Evolutionary conservation across 163 green algal species (phyloP).

Genomic region (Scenedesmus sp.): DNA sequence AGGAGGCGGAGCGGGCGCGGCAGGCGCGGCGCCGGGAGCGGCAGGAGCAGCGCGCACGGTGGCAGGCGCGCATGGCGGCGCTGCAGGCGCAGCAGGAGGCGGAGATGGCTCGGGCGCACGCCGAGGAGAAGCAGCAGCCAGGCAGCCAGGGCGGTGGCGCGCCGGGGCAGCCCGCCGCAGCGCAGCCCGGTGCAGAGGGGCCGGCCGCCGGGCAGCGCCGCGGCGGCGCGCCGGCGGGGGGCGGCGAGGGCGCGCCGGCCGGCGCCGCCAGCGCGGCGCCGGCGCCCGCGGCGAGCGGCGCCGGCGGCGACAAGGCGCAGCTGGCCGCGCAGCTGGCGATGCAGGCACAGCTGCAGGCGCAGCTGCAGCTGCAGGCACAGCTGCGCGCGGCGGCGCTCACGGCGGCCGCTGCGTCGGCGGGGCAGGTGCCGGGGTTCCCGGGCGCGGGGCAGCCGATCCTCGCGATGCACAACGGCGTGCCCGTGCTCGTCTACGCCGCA

Average conservation of each 20-base stretch:
- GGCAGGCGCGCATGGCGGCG: not conserved
- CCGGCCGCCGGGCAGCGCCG: no score
- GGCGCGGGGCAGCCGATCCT: slow-evolving; percentile 14
- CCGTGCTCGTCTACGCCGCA: slow-evolving; percentile 32
- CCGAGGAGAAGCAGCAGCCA: not conserved
- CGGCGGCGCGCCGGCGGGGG: no score
- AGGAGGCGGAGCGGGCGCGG: slow-evolving; percentile 4
- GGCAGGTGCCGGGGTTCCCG: slow-evolving; percentile 16
- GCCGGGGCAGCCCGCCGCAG: slow-evolving; percentile 24
- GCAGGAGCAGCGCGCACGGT: not conserved
- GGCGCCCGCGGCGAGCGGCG: no score
- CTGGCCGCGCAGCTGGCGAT: slow-evolving; percentile 10
- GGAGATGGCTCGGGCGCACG: not conserved
- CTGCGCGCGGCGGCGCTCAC: slow-evolving; percentile 22
- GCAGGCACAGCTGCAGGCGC: slow-evolving; percentile 18
- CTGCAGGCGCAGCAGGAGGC: not conserved
- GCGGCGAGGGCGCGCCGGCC: no score
- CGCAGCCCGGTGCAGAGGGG: no score
- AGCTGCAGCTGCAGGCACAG: slow-evolving; percentile 34
- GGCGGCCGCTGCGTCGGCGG: slow-evolving; percentile 11
- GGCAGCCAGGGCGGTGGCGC: not conserved
- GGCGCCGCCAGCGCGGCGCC: not conserved
- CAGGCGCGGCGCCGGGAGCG: slow-evolving; percentile 21
- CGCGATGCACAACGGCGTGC: slow-evolving; percentile 35
- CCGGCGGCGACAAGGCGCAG: no score